A percentile compares a stretch with the other conserved stretches of the same genome.
Conservation (phyloP, 2,329 filamentous ascomycete genomes). For the Aspergillus sp. region DNA sequence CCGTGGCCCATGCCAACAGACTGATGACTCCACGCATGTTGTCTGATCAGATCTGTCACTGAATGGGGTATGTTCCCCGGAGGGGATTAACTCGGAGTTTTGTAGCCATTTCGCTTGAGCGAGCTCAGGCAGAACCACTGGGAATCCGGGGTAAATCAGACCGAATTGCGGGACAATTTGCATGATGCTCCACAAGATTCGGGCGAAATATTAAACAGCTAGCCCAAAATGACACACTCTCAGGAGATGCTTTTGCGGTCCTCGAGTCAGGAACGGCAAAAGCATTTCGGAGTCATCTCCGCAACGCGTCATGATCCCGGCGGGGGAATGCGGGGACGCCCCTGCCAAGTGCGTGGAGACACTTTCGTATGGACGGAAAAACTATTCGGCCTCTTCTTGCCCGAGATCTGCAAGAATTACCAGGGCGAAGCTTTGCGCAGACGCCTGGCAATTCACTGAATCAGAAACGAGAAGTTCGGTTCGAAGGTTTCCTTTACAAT, state of each 20-base stretch:
- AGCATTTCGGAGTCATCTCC: neutral
- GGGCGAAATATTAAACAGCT: neutral
- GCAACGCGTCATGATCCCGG: slow-evolving; percentile 9
- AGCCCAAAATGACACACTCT: neutral
- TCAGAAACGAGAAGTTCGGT: no score
- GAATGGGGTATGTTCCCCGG: neutral
- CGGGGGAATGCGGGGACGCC: slow-evolving; percentile 20
- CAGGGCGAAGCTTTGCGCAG: neutral
- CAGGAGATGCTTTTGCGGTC: neutral
- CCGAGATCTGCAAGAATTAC: slow-evolving; percentile 15
- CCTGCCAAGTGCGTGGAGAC: slow-evolving; percentile 12
- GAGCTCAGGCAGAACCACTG: neutral
- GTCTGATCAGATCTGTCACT: neutral
- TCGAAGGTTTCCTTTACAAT: no score
- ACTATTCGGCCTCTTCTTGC: slow-evolving; percentile 24
- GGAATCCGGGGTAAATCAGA: slow-evolving; percentile 9
- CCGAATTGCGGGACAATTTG: slow-evolving; percentile 12
- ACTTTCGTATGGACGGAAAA: slow-evolving; percentile 23
- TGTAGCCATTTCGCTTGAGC: slow-evolving; percentile 1
- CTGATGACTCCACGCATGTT: slow-evolving; percentile 17
- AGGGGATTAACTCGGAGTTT: neutral
- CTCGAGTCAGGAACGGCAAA: neutral
- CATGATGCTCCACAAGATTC: neutral
- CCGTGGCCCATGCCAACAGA: slow-evolving; percentile 14
- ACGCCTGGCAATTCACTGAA: no score